phyloP scores from a whole-genome alignment of 306 rosid species.

The Corylus heterophylla region DNA sequence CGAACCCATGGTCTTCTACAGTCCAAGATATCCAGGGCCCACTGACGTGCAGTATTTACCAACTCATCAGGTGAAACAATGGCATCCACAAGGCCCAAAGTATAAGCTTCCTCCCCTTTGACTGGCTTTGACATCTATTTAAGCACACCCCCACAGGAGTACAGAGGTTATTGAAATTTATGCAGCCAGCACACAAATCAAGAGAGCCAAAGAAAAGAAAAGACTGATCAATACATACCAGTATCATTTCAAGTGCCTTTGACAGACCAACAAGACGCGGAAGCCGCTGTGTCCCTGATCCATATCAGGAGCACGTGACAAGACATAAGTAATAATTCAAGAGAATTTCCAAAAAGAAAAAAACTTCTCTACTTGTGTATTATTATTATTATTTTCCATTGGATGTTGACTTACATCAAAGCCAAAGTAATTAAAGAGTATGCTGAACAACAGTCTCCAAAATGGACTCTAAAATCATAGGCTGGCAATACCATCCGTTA shows the following conservation, averaged over 20 bases:
- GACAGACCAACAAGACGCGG: slow-evolving; percentile 98
- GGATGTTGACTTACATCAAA: background rate
- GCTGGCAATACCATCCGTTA: background rate
- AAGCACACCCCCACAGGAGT: slow-evolving; percentile 7
- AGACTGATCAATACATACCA: slow-evolving; percentile 51
- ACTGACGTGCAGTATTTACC: slow-evolving; percentile 70
- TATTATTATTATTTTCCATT: background rate
- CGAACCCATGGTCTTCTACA: slow-evolving; percentile 77
- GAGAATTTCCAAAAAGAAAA: background rate
- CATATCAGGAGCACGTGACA: slow-evolving; percentile 32
- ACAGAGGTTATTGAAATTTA: slow-evolving; percentile 28
- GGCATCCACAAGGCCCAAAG: slow-evolving; percentile 87
- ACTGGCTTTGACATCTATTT: slow-evolving; percentile 77
- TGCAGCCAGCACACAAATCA: slow-evolving; percentile 12
- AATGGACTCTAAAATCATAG: background rate
- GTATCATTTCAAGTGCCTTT: slow-evolving; percentile 91
- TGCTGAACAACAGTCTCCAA: background rate
- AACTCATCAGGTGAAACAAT: slow-evolving; percentile 66
- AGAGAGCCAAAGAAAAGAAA: slow-evolving; percentile 10
- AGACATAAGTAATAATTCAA: background rate
- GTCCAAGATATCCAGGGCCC: slow-evolving; percentile 81
- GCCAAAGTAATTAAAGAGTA: background rate
- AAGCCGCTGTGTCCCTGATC: slow-evolving; percentile 92
- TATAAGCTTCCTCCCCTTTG: slow-evolving; percentile 79
- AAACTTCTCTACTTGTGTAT: background rate